These are phyloP conservation scores for Tricholoma terreum DNA, from an alignment of 768 basidiomycete genomes.

Conservation along the genomic window DNA sequence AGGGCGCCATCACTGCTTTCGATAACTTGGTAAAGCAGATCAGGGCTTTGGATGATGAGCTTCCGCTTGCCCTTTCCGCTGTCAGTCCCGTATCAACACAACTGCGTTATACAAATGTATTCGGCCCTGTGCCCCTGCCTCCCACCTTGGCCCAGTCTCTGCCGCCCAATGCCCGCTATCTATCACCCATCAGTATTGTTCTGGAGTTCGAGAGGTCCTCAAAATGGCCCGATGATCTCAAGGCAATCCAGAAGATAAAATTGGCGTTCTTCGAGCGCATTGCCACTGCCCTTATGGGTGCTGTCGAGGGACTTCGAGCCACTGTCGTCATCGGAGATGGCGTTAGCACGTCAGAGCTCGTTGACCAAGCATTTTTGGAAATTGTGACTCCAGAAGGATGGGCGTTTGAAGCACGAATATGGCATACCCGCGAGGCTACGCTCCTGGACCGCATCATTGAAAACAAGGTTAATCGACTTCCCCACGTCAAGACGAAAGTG, in stretches of 20 bases:
- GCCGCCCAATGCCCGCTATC: slow-evolving; percentile 59
- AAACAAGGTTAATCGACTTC: slow-evolving; percentile 32
- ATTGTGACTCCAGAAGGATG: slow-evolving; percentile 79
- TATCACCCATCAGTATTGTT: slow-evolving; percentile 68
- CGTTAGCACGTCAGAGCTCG: slow-evolving; percentile 45
- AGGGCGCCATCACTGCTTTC: slow-evolving; percentile 73
- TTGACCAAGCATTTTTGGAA: slow-evolving; percentile 73
- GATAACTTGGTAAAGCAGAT: slow-evolving; percentile 73
- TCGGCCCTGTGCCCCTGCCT: slow-evolving; percentile 76
- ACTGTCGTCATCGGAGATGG: slow-evolving; percentile 57
- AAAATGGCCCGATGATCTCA: slow-evolving; percentile 92
- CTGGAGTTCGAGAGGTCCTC: slow-evolving; percentile 92
- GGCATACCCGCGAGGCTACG: slow-evolving; percentile 81
- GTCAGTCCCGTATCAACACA: slow-evolving; percentile 71
- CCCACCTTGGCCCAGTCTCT: slow-evolving; percentile 46
- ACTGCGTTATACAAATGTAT: slow-evolving; percentile 81
- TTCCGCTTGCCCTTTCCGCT: slow-evolving; percentile 77
- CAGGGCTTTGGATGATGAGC: slow-evolving; percentile 64
- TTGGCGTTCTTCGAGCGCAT: slow-evolving; percentile 87
- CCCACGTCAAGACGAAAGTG: slow-evolving; percentile 25
- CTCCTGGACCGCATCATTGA: slow-evolving; percentile 70
- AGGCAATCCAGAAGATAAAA: slow-evolving; percentile 91
- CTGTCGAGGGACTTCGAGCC: slow-evolving; percentile 50
- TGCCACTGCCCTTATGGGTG: slow-evolving; percentile 58
- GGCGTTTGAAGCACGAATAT: slow-evolving; percentile 82